These are phyloP conservation scores for Ophiocordyceps sinensis DNA, from an alignment of 2,329 filamentous ascomycete genomes.

Conservation along the genomic window DNA sequence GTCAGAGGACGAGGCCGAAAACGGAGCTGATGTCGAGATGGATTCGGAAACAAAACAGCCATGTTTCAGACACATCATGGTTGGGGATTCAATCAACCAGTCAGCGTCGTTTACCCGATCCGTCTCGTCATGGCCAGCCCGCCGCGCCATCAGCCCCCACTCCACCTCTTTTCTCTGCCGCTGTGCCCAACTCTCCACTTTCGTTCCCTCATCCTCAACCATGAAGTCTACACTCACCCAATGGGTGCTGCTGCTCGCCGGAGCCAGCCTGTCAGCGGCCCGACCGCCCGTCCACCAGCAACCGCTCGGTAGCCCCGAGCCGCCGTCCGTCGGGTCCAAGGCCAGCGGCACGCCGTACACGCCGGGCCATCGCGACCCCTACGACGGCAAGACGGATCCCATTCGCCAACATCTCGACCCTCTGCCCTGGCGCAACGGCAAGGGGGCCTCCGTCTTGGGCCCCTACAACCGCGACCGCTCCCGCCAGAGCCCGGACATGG, in stretches of 20 bases:
- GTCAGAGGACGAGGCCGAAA: too few species aligned
- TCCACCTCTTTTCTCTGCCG: too few species aligned
- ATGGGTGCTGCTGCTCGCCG: constrained; percentile 12
- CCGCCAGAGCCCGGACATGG: constrained; percentile 54
- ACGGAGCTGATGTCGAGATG: too few species aligned
- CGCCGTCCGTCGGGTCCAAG: constrained; percentile 28
- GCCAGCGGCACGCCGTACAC: constrained; percentile 37
- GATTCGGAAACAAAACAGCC: too few species aligned
- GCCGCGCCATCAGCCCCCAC: too few species aligned
- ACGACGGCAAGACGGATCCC: constrained; percentile 48
- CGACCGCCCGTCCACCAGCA: constrained; percentile 20
- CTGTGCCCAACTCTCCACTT: too few species aligned
- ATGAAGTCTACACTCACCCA: constrained; percentile 14
- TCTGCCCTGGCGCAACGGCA: constrained; percentile 47
- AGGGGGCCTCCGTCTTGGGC: constrained; percentile 52
- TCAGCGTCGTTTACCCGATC: too few species aligned
- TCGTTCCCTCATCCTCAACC: too few species aligned
- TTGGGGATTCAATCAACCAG: too few species aligned
- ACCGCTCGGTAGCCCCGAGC: constrained; percentile 32
- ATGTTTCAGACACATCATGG: too few species aligned
- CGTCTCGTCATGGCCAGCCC: too few species aligned
- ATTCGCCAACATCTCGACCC: constrained; percentile 47
- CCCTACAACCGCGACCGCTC: constrained; percentile 56
- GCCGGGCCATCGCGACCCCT: constrained; percentile 43
- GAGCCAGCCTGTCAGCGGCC: constrained; percentile 6